Evolutionary conservation across 2,329 filamentous ascomycete species (phyloP).

Genomic region (Penicillium sp.): DNA sequence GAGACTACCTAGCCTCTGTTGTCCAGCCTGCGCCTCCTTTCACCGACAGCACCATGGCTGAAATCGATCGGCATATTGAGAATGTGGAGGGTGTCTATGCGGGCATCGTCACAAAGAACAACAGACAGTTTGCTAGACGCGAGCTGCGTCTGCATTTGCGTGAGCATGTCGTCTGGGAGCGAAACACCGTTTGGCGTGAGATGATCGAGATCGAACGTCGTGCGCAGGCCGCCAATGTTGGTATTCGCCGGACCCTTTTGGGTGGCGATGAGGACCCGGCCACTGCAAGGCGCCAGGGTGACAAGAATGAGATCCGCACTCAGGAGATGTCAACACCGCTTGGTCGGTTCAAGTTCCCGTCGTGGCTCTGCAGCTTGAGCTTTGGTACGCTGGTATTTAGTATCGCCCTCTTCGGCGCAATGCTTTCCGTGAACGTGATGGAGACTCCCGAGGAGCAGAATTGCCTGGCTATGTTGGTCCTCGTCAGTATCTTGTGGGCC

Average conservation of each 20-base stretch:
- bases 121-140: slow-evolving; percentile 72
- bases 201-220: slow-evolving; percentile 98
- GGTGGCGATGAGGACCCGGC: slow-evolving; percentile 69
- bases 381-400: slow-evolving; percentile 74
- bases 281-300: slow-evolving; percentile 76
- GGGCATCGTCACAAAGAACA: slow-evolving; percentile 76
- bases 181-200: slow-evolving; percentile 97
- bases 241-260: slow-evolving; percentile 72
- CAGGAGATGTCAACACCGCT: slow-evolving; percentile 78
- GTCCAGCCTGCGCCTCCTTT: slow-evolving; percentile 84
- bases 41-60: slow-evolving; percentile 66
- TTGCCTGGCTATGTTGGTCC: slow-evolving; percentile 87
- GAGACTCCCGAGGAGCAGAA: slow-evolving; percentile 88
- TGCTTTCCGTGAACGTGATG: slow-evolving; percentile 80
- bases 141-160: slow-evolving; percentile 87
- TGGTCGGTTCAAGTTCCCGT: slow-evolving; percentile 71
- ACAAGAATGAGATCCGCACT: slow-evolving; percentile 65
- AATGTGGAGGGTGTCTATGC: slow-evolving; percentile 79
- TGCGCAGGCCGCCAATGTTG: slow-evolving; percentile 89
- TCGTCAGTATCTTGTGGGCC: slow-evolving; percentile 93
- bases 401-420: slow-evolving; percentile 68
- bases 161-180: slow-evolving; percentile 98
- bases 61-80: slow-evolving; percentile 68
- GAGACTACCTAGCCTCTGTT: slow-evolving; percentile 69
- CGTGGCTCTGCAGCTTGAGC: slow-evolving; percentile 79